phyloP scores from a whole-genome alignment of 2,329 filamentous ascomycete species.

The Septoria petroselini region DNA sequence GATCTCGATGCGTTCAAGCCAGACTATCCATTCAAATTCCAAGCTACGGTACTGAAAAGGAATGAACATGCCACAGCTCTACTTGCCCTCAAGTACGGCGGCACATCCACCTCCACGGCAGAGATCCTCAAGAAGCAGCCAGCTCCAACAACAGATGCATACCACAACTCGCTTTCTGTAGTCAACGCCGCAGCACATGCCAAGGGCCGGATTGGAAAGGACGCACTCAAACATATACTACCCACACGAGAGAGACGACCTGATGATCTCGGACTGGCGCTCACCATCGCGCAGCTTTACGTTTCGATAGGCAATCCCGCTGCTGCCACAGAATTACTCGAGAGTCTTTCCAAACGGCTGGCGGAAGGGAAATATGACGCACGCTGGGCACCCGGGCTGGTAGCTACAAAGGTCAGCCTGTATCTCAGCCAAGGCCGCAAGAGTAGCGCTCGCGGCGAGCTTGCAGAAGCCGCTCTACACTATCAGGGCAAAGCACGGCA shows the following conservation, averaged over 20 bases:
- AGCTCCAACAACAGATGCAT: slow-evolving; percentile 40
- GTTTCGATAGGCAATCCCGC: slow-evolving; percentile 67
- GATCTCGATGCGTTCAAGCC: slow-evolving; percentile 53
- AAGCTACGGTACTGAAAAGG: slow-evolving; percentile 58
- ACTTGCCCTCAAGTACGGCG: slow-evolving; percentile 64
- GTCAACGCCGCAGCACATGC: slow-evolving; percentile 73
- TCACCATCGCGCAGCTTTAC: slow-evolving; percentile 81
- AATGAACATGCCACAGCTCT: slow-evolving; percentile 65
- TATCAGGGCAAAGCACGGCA: slow-evolving; percentile 65
- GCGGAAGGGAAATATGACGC: slow-evolving; percentile 66
- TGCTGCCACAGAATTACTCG: slow-evolving; percentile 70
- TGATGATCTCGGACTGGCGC: slow-evolving; percentile 72
- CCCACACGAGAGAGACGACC: slow-evolving; percentile 70
- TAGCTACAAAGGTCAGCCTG: slow-evolving; percentile 75
- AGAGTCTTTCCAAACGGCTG: slow-evolving; percentile 69
- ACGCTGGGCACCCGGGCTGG: slow-evolving; percentile 78
- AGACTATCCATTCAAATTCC: slow-evolving; percentile 70
- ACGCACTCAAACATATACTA: slow-evolving; percentile 66
- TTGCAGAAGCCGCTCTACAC: slow-evolving; percentile 75
- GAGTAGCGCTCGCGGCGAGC: slow-evolving; percentile 65
- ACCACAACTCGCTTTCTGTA: slow-evolving; percentile 56
- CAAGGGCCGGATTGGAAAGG: slow-evolving; percentile 60
- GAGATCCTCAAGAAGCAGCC: slow-evolving; percentile 49
- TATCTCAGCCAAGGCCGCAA: slow-evolving; percentile 74
- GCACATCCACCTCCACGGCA: slow-evolving; percentile 57